A percentile compares a stretch with the other conserved stretches of the same genome.
Evolutionary conservation across 2,329 filamentous ascomycete species (phyloP).

Genomic region (Ascomycota sp.): DNA sequence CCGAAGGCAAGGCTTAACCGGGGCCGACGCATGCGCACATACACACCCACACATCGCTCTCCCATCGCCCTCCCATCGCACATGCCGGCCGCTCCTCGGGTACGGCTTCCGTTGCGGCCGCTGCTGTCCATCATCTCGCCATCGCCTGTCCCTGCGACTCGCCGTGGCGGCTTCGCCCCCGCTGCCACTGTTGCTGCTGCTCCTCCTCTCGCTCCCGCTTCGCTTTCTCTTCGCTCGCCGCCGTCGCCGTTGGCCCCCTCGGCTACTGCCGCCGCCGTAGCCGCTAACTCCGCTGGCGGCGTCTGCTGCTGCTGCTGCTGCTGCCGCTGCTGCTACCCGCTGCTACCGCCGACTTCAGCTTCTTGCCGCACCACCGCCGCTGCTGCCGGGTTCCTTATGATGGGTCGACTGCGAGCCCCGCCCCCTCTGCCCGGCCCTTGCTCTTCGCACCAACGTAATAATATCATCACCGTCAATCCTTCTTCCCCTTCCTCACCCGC

Average conservation of each 20-base stretch:
- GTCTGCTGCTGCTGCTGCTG: too few relatives aligned
- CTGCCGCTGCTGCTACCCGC: too few relatives aligned
- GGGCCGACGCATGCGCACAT: too few relatives aligned
- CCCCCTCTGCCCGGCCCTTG: slow-evolving; percentile 14
- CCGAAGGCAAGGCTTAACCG: too few relatives aligned
- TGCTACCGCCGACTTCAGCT: too few relatives aligned
- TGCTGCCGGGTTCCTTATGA: slow-evolving; percentile 4
- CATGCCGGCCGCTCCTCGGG: too few relatives aligned
- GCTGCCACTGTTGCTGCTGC: background rate
- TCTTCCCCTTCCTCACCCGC: slow-evolving; percentile 6
- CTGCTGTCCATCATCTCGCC: too few relatives aligned
- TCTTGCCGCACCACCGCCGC: background rate
- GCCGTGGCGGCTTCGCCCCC: background rate
- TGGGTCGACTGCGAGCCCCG: slow-evolving; percentile 13
- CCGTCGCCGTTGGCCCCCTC: background rate
- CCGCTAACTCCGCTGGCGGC: too few relatives aligned
- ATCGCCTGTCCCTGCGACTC: too few relatives aligned
- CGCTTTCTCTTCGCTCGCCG: background rate
- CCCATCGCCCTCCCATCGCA: too few relatives aligned
- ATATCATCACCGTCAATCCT: slow-evolving; percentile 4
- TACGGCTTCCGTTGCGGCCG: too few relatives aligned
- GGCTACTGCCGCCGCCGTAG: background rate
- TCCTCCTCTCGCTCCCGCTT: background rate
- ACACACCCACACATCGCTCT: too few relatives aligned
- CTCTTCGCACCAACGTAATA: slow-evolving; percentile 6